Base-by-base conservation (phyloP, 345 rosid genomes). In the Diplotaxis tenuifolia region DNA sequence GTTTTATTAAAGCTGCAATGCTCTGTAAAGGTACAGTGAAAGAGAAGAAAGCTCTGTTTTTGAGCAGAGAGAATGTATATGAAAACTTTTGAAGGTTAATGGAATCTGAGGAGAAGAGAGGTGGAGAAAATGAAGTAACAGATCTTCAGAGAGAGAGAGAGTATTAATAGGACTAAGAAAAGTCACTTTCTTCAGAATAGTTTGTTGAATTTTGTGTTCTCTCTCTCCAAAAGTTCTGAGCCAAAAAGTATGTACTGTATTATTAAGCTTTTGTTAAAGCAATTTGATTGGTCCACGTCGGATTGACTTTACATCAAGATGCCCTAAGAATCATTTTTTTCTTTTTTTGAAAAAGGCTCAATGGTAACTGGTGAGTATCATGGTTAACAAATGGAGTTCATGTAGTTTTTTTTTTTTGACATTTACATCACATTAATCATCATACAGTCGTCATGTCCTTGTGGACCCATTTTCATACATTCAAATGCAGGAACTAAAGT, bases 101-200 rank as follows among this genome's bases (percentile, higher is more conserved):
- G 80, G 76, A 65, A 65, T 65, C 68, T 70, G 62, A 71, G 38
- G 58, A 55, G 45, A 55, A 74, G 68, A 60, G 50, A 49, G 67
- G 61, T 49, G 28, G 56, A 75, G 71, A 70, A 56, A 76, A 50
- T 58, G 75, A 77, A 77, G 72, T 77, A 71, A 71, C 38, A 59
- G 69, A 77, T n/a, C 23, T 59, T 28, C 14, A 68, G 50, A 40
- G 49, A 60, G 57, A 52, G 73, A 62, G 16, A 64, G 66, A 56
- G 57, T 77, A 71, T 77, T 65, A 71, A 77, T 77, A 77, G 70
- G 59, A 52, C 57, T 50, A 57, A 71, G 50, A 71, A 71, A 66
- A 59, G 76, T 77, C 76, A 9, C 64, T 72, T 65, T 77, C 80
- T 28, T 23, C 34, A 15, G n/a, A 76, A 15, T 10, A 21, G 45